Conservation (phyloP, 345 rosid species). For the Punica granatum region DNA sequence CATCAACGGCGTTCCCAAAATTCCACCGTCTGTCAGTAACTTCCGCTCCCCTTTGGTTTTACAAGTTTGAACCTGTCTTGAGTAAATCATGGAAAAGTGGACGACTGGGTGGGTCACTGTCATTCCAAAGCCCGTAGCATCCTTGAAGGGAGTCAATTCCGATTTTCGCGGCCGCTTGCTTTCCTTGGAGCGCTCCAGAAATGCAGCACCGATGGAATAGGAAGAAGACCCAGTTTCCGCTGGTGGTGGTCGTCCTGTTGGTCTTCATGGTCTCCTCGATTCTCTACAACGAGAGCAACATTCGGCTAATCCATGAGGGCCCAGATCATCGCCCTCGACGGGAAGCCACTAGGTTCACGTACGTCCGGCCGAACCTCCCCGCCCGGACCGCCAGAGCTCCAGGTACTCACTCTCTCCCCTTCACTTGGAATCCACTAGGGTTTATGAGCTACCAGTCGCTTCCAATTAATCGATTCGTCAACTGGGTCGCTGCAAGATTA, state of each 20-base stretch:
- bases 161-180: not conserved
- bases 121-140: not conserved
- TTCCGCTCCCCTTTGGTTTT: too few relatives aligned
- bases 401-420: constrained; percentile 29
- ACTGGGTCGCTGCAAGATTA: not conserved
- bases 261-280: constrained; percentile 34
- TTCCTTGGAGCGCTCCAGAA: too few relatives aligned
- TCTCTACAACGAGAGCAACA: constrained; percentile 51
- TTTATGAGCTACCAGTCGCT: not conserved
- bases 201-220: constrained; percentile 72
- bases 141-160: not conserved
- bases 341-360: constrained; percentile 17
- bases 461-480: not conserved
- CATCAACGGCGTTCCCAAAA: not conserved
- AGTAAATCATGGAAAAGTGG: not conserved
- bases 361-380: constrained; percentile 53
- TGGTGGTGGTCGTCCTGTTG: constrained; percentile 37
- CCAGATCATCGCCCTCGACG: constrained; percentile 18
- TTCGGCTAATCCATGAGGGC: constrained; percentile 43
- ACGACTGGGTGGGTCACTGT: not conserved
- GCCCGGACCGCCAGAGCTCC: constrained; percentile 12
- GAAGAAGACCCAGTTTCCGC: constrained; percentile 58
- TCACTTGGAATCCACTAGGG: not conserved
- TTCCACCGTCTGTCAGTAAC: not conserved
- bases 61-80: too few relatives aligned